Percentiles rank a stretch among this genome's conserved stretches.
These are phyloP conservation scores for Fusarium algeriense DNA, from an alignment of 2,329 filamentous ascomycete species.

Conservation along the genomic window DNA sequence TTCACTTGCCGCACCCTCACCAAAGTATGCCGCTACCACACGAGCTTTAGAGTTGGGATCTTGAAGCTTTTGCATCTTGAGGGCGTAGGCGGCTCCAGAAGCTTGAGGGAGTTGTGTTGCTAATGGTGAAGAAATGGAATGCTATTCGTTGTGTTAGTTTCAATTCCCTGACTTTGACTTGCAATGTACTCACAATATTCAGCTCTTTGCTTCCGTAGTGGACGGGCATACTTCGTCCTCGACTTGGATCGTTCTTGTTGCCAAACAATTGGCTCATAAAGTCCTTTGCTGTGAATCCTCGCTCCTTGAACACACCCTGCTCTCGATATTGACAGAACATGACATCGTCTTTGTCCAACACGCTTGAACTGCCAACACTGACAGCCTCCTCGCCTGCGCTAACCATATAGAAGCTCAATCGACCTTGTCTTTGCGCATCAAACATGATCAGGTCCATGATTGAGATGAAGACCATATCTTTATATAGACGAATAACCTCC, in stretches of 20 bases:
- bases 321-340: slow-evolving; percentile 96
- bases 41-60: slow-evolving; percentile 76
- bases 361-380: slow-evolving; percentile 87
- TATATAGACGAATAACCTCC: slow-evolving; percentile 70
- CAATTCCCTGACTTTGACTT: no score
- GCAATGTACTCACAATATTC: slow-evolving; percentile 75
- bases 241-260: slow-evolving; percentile 82
- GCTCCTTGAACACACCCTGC: slow-evolving; percentile 88
- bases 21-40: slow-evolving; percentile 87
- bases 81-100: slow-evolving; percentile 85
- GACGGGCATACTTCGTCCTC: slow-evolving; percentile 95
- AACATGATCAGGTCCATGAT: slow-evolving; percentile 99
- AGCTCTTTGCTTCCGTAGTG: slow-evolving; percentile 90
- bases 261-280: slow-evolving; percentile 98
- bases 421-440: slow-evolving; percentile 94
- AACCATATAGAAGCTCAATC: slow-evolving; percentile 97
- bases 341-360: slow-evolving; percentile 85
- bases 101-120: slow-evolving; percentile 93
- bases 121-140: slow-evolving; percentile 85
- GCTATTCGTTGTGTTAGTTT: slow-evolving; percentile 58
- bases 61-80: slow-evolving; percentile 82
- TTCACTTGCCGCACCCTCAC: slow-evolving; percentile 89
- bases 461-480: slow-evolving; percentile 74
- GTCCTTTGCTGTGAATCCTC: slow-evolving; percentile 86
- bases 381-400: slow-evolving; percentile 95